Base-by-base conservation (phyloP, 345 rosid genomes). In the Eucalyptus microcorys region DNA sequence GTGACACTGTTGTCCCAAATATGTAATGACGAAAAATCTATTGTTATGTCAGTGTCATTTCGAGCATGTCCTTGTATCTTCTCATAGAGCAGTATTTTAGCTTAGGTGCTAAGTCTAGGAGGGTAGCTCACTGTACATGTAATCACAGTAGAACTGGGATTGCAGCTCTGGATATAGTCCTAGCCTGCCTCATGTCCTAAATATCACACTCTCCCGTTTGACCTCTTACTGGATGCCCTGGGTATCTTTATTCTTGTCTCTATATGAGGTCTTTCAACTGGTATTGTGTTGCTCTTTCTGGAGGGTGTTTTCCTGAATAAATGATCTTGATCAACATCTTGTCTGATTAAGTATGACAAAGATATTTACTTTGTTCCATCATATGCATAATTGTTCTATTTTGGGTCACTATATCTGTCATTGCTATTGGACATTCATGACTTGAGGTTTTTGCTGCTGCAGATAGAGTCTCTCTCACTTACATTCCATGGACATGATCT, bases 401-500 rank as follows among this genome's bases (percentile, higher is more conserved):
- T 40, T 12, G 30, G 84, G 30, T 6, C 27, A 21, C 84, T 40
- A 21, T 76, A 76, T 76, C 30, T 76, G 84, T 76, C 84, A 40
- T 76, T 76, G 84, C 43, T 47, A 40, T 22, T 22, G 47, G 45
- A 40, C 9, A 21, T 14, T 37, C 84, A 42, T 76, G 47, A 76
- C 47, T 40, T 76, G 47, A 66, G 49, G 48, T 68, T n/a, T 84
- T 57, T 52, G 24, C 14, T 50, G 45, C 91, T 94, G 93, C 99
- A 98, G 99, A 97, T 98, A 49, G 99, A 96, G 90, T 97, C 99
- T 34, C 88, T 98, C 66, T 97, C 99, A 55, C 97, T 98, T 37
- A 98, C 99, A 71, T 98, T 98, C 87, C 99, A 98, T 68, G 99
- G 99, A 52, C 95, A 98, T 86, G 99, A 98, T 88, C 99, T 98